phyloP scores from a whole-genome alignment of 2,329 filamentous ascomycete species.

The Hypoxylon sp. region DNA sequence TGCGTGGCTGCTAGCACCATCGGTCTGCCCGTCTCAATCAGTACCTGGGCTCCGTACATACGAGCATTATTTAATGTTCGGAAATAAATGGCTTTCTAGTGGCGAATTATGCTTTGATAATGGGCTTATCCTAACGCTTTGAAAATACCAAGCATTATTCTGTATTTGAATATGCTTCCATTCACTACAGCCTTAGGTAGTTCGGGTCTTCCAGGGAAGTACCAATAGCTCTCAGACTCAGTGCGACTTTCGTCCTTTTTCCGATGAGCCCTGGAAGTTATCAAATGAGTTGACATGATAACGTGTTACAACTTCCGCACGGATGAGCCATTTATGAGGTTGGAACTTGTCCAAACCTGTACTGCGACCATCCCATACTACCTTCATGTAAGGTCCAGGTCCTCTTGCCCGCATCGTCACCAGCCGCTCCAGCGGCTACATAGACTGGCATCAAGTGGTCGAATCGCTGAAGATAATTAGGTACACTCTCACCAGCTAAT shows the following conservation, averaged over 20 bases:
- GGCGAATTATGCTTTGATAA: too few species aligned
- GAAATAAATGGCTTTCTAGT: too few species aligned
- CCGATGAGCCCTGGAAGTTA: neutral
- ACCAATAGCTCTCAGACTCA: too few species aligned
- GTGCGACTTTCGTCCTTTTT: too few species aligned
- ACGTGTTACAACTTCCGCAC: neutral
- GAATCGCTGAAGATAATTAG: constrained; percentile 55
- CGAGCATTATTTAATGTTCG: too few species aligned
- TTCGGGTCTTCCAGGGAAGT: too few species aligned
- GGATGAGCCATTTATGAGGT: constrained; percentile 1
- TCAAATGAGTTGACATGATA: neutral
- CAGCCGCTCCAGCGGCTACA: constrained; percentile 63
- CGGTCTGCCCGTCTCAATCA: too few species aligned
- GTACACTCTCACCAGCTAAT: neutral
- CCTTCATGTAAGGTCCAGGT: constrained; percentile 64
- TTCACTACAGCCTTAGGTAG: neutral
- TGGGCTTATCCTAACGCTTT: too few species aligned
- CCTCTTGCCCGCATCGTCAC: constrained; percentile 60
- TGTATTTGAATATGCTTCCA: neutral
- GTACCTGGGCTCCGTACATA: too few species aligned
- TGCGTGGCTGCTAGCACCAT: too few species aligned
- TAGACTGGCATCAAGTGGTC: constrained; percentile 67
- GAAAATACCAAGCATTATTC: neutral
- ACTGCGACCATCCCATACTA: constrained; percentile 64
- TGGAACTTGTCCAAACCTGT: constrained; percentile 61